A percentile compares a stretch with the other conserved stretches of the same genome.
Evolutionary conservation across 2,329 filamentous ascomycete genomes (phyloP).

Genomic region (Chaetomiaceae sp.): DNA sequence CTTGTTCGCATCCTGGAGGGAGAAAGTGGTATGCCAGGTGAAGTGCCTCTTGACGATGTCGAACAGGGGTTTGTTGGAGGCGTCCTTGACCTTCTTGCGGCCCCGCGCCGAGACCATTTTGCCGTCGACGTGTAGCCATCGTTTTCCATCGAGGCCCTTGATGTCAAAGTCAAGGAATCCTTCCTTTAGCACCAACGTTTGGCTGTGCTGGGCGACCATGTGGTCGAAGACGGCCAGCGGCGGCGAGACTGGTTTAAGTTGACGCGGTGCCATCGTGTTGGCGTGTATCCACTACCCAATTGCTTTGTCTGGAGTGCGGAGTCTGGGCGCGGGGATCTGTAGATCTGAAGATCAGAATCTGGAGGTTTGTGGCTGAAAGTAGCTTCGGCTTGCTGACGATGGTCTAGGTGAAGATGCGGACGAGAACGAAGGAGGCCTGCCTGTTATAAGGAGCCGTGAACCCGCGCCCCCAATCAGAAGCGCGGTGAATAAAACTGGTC

Average conservation of each 20-base stretch:
- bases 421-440: no score
- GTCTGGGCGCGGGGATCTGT: no score
- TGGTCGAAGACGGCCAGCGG: conserved; percentile 39
- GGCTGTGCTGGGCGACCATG: conserved; percentile 36
- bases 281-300: no score
- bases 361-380: no score
- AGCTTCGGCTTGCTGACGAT: no score
- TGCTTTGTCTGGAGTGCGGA: no score
- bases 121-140: background rate
- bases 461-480: no score
- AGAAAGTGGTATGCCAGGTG: background rate
- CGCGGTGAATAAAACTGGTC: no score
- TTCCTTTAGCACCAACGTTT: conserved; percentile 50
- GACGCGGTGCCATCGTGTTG: no score
- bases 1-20: background rate
- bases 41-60: background rate
- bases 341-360: no score
- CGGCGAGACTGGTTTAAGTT: conserved; percentile 31
- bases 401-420: no score
- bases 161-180: background rate
- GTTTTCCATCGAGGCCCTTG: background rate
- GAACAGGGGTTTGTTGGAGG: background rate
- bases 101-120: background rate
- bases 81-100: background rate
- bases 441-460: no score